Evolutionary conservation across 1,139 yeast species (phyloP).

Genomic region (Hemisphaericaspora subhashii): DNA sequence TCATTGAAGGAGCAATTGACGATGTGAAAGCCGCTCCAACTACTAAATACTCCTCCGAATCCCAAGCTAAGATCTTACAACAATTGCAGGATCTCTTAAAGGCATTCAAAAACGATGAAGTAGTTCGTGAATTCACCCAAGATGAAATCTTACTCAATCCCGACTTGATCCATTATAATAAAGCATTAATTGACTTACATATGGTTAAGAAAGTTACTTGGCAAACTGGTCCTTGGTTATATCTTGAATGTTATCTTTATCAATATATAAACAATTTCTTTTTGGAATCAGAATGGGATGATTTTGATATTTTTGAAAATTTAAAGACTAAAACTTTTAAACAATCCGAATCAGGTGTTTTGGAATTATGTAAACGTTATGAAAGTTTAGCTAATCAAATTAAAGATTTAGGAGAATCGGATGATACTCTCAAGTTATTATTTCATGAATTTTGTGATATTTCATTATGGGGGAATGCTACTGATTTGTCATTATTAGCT

Average conservation of each 20-base stretch:
- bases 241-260: constrained; percentile 81
- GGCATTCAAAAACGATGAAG: constrained; percentile 39
- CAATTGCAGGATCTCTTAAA: constrained; percentile 41
- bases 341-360: constrained; percentile 75
- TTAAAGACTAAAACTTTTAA: constrained; percentile 74
- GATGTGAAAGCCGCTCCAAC: constrained; percentile 41
- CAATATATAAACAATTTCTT: constrained; percentile 53
- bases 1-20: constrained; percentile 63
- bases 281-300: constrained; percentile 48
- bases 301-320: constrained; percentile 68
- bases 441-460: constrained; percentile 83
- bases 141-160: constrained; percentile 40
- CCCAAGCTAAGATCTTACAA: constrained; percentile 17
- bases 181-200: constrained; percentile 33
- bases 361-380: constrained; percentile 77
- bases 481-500: constrained; percentile 86
- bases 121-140: constrained; percentile 42
- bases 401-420: constrained; percentile 24
- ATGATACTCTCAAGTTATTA: constrained; percentile 51
- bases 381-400: constrained; percentile 33
- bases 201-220: constrained; percentile 49
- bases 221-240: constrained; percentile 93
- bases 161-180: constrained; percentile 53
- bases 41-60: constrained; percentile 22
- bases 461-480: constrained; percentile 97